These are phyloP conservation scores for Alternaria sp. DNA, from an alignment of 2,329 filamentous ascomycete genomes.

Conservation along the genomic window DNA sequence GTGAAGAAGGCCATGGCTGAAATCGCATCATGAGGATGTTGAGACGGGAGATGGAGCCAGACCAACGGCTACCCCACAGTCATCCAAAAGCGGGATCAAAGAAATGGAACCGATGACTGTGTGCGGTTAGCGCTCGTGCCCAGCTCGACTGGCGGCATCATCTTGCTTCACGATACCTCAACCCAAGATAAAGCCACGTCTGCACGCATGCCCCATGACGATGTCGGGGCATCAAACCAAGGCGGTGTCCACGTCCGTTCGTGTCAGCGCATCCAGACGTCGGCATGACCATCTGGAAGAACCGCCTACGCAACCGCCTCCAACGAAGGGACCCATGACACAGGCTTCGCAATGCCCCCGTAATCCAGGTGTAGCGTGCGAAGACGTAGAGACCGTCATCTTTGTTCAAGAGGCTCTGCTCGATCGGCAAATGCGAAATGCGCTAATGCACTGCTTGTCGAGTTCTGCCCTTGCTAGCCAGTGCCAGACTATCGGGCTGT, in stretches of 20 bases:
- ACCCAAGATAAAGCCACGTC: conserved; percentile 36
- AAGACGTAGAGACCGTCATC: conserved; percentile 4
- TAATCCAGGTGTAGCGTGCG: not conserved
- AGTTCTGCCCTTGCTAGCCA: not conserved
- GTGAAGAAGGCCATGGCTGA: conserved; percentile 13
- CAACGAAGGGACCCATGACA: conserved; percentile 2
- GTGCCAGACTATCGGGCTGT: conserved; percentile 1
- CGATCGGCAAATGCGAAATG: conserved; percentile 2
- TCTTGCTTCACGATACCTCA: conserved; percentile 30
- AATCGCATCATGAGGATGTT: conserved; percentile 19
- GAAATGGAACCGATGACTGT: conserved; percentile 25
- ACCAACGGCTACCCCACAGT: conserved; percentile 32
- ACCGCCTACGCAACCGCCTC: not conserved
- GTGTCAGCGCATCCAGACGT: conserved; percentile 4
- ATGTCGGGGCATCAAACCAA: conserved; percentile 19
- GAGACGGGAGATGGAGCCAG: conserved; percentile 24
- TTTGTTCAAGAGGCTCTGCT: conserved; percentile 14
- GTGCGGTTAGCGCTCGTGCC: conserved; percentile 17
- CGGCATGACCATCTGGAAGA: conserved; percentile 8
- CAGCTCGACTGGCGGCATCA: conserved; percentile 30
- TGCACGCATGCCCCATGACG: conserved; percentile 23
- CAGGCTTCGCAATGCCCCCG: not conserved
- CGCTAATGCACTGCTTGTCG: conserved; percentile 14
- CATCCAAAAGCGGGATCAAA: conserved; percentile 20
- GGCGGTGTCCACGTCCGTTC: conserved; percentile 1